Base-by-base conservation (phyloP, 2,329 filamentous ascomycete genomes). In the Coleophoma eucalyptorum region DNA sequence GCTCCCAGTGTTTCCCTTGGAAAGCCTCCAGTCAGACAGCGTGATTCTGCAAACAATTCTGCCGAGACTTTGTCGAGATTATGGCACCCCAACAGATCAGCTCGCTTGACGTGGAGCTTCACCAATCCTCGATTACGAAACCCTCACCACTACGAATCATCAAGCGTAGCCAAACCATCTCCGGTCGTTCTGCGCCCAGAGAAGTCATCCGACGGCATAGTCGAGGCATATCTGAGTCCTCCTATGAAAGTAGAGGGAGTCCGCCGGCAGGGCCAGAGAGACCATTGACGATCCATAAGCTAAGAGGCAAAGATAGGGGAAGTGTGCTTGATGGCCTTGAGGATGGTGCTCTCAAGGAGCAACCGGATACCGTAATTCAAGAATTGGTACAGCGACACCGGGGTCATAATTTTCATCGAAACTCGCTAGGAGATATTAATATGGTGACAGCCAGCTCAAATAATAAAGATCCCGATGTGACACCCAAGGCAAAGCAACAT, bases 61-160 rank as follows among this genome's bases (percentile, higher is more conserved):
- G 32, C 47, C 19, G 26, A 26, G 26, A 52, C 52, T 26, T 49
- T 51, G 19, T 48, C 44, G 15, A 51, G 46, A 46, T 51, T 60
- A 72, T 77, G 74, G 66, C 65, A 63, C 57, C 66, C 63, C 12
- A 55, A 46, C 48, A 58, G 57, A 45, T 55, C 53, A 41, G 61
- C 46, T 48, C 65, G 56, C 15, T 58, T 64, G 49, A 57, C 46
- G 50, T 65, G 62, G 68, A 67, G 59, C 55, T 70, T 64, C 55
- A 61, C 60, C 52, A 65, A 54, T 50, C 62, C 53, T 65, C 67
- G 55, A 60, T 65, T 46, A 50, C 61, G 38, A 59, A 58, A 50
- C 73, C 77, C 16, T 69, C 69, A 32, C 79, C 80, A 11, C 62
- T 81, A 33, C 72, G 75, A 38, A 77, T 82, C 59, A 62, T 73